These are phyloP conservation scores for Brettanomyces nanus DNA, from an alignment of 805 yeast genomes.

Conservation along the genomic window DNA sequence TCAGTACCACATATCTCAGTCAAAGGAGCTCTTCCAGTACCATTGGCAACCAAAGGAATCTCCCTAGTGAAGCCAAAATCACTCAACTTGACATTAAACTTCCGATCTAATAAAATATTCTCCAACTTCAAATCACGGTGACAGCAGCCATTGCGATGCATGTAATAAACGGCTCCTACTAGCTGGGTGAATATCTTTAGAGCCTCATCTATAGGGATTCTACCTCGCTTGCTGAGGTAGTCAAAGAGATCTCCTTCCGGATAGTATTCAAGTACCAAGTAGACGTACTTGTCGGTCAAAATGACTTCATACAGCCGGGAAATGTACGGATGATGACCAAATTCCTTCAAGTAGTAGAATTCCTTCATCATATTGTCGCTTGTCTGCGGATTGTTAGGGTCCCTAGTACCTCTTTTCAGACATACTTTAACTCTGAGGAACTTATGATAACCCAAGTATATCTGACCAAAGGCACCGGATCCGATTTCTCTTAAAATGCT, in stretches of 20 bases:
- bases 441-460: conserved; percentile 74
- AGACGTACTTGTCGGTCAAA: conserved; percentile 68
- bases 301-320: conserved; percentile 81
- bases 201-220: conserved; percentile 44
- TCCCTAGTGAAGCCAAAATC: conserved; percentile 96
- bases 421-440: conserved; percentile 75
- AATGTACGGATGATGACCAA: conserved; percentile 67
- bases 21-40: conserved; percentile 30
- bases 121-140: conserved; percentile 93
- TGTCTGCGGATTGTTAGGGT: conserved; percentile 28
- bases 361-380: conserved; percentile 89
- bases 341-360: conserved; percentile 78
- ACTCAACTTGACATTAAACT: conserved; percentile 61
- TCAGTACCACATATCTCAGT: conserved; percentile 91
- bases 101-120: conserved; percentile 58
- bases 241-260: conserved; percentile 73
- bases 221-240: conserved; percentile 44
- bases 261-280: conserved; percentile 89
- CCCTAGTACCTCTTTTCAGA: conserved; percentile 57
- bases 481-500: conserved; percentile 68
- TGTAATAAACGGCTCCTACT: conserved; percentile 59
- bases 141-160: conserved; percentile 62
- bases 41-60: conserved; percentile 26
- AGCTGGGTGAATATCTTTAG: conserved; percentile 55
- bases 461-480: conserved; percentile 89